A percentile compares a stretch with the other conserved stretches of the same genome.
Conservation (phyloP, 169 alveolate genomes). For the Eimeria mitis region DNA sequence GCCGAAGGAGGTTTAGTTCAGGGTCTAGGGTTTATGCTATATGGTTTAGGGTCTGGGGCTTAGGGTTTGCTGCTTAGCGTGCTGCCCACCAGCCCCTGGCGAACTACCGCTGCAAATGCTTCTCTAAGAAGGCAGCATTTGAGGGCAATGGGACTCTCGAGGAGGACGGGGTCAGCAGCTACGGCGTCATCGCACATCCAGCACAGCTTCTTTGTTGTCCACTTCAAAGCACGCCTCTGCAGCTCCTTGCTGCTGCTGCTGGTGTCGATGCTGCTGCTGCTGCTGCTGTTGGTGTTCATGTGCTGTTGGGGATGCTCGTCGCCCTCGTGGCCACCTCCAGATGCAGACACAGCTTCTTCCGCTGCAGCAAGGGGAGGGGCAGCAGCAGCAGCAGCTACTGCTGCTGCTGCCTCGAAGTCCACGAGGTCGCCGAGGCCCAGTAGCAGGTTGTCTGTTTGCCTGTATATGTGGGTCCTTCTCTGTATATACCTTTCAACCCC, state of each 20-base stretch:
- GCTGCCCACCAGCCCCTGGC: conserved; percentile 33
- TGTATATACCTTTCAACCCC: background rate
- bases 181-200: conserved; percentile 32
- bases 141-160: conserved; percentile 23
- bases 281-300: background rate
- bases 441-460: conserved; percentile 25
- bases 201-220: conserved; percentile 37
- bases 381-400: conserved; percentile 55
- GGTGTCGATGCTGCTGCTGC: conserved; percentile 26
- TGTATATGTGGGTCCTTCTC: conserved; percentile 20
- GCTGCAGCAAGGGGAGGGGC: background rate
- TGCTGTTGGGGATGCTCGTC: background rate
- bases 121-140: conserved; percentile 43
- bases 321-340: background rate
- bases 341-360: background rate
- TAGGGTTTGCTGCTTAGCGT: background rate
- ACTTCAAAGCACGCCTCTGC: conserved; percentile 47
- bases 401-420: conserved; percentile 52
- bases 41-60: conserved; percentile 23
- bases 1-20: background rate
- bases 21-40: background rate
- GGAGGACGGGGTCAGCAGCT: background rate
- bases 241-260: conserved; percentile 36
- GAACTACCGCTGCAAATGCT: conserved; percentile 7
- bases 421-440: conserved; percentile 33